These are phyloP conservation scores for Verticillium albo-atrum DNA, from an alignment of 2,329 filamentous ascomycete genomes.

Conservation along the genomic window DNA sequence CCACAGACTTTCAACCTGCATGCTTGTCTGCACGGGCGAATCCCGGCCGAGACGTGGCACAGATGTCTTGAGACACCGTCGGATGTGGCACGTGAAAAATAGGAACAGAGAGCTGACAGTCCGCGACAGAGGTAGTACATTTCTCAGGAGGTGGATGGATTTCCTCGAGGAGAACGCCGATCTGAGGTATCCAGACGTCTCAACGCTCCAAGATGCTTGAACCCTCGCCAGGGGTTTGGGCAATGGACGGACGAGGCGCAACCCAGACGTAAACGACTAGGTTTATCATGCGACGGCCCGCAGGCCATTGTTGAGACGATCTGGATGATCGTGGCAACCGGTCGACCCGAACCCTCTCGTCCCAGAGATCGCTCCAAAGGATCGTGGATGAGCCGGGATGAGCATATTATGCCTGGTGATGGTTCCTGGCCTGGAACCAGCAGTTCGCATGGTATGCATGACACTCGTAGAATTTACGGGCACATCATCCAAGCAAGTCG, in stretches of 20 bases:
- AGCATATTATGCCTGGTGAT: conserved; percentile 5
- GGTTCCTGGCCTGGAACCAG: neutral
- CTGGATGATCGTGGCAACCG: neutral
- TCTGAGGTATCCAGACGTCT: conserved; percentile 76
- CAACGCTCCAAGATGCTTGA: conserved; percentile 24
- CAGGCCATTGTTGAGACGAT: conserved; percentile 6
- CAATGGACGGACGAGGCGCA: conserved; percentile 3
- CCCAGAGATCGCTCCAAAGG: neutral
- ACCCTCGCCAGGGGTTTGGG: neutral
- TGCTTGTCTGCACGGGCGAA: conserved; percentile 6
- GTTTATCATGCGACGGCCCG: conserved; percentile 6
- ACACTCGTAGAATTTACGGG: neutral
- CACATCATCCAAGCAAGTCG: neutral
- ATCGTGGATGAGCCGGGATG: conserved; percentile 6
- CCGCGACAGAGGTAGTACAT: conserved; percentile 66
- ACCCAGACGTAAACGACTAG: conserved; percentile 1
- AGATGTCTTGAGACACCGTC: conserved; percentile 6
- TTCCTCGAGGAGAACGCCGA: conserved; percentile 88
- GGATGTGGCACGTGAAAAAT: neutral
- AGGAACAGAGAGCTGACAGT: neutral
- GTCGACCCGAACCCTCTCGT: conserved; percentile 7
- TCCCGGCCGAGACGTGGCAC: conserved; percentile 4
- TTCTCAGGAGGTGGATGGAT: conserved; percentile 86
- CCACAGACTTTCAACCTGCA: neutral
- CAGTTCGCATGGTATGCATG: neutral